Evolutionary conservation across 768 basidiomycete species (phyloP).

Genomic region (Termitomyces sp.): DNA sequence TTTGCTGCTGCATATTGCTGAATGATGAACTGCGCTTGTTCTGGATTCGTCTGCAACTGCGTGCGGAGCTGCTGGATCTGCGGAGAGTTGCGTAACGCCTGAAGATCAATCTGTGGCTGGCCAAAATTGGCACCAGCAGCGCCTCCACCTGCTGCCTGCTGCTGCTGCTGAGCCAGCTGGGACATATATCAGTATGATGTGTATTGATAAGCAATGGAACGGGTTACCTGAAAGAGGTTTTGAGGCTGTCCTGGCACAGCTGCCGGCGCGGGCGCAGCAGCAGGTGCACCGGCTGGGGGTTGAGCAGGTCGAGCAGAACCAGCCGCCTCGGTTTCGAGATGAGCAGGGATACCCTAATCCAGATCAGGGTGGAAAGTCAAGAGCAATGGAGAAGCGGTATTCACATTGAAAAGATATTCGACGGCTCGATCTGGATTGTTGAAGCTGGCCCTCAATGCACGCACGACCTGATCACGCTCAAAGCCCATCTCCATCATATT

Average conservation of each 20-base stretch:
- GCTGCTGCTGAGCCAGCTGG: slow-evolving; percentile 73
- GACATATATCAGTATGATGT: not conserved
- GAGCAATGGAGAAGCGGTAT: not conserved
- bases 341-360: slow-evolving; percentile 74
- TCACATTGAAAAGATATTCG: slow-evolving; percentile 95
- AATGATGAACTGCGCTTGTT: slow-evolving; percentile 69
- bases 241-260: slow-evolving; percentile 52
- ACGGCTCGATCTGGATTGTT: slow-evolving; percentile 98
- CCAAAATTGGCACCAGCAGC: slow-evolving; percentile 28
- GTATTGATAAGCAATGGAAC: not conserved
- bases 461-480: slow-evolving; percentile 74
- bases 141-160: slow-evolving; percentile 42
- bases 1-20: slow-evolving; percentile 78
- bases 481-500: slow-evolving; percentile 97
- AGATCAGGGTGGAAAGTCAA: slow-evolving; percentile 5
- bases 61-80: slow-evolving; percentile 73
- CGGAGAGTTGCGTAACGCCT: slow-evolving; percentile 56
- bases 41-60: slow-evolving; percentile 74
- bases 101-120: slow-evolving; percentile 37
- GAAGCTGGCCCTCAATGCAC: slow-evolving; percentile 87
- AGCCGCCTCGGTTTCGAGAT: slow-evolving; percentile 52
- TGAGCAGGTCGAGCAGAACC: slow-evolving; percentile 28
- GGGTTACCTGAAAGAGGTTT: slow-evolving; percentile 80
- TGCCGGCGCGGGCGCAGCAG: slow-evolving; percentile 26
- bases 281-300: slow-evolving; percentile 32